These are phyloP conservation scores for Rhynchosporium graminicola DNA, from an alignment of 2,329 filamentous ascomycete species.

Conservation along the genomic window DNA sequence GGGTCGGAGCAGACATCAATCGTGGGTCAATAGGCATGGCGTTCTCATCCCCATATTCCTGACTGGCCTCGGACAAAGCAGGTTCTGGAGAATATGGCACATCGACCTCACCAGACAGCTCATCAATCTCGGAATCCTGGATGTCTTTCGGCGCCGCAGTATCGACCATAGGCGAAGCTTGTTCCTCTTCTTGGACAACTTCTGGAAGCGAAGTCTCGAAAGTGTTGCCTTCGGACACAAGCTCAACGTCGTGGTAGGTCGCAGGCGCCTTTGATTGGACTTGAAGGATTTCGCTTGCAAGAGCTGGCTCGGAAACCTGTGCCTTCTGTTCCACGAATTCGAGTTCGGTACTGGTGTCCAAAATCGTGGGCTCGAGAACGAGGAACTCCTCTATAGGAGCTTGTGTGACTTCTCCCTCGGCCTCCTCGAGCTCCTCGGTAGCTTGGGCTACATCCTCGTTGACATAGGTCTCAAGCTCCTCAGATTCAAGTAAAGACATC, in stretches of 20 bases:
- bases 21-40: conserved; percentile 56
- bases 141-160: neutral
- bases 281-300: neutral
- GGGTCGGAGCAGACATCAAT: conserved; percentile 39
- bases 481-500: conserved; percentile 56
- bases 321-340: conserved; percentile 16
- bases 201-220: neutral
- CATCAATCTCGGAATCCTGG: conserved; percentile 1
- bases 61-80: conserved; percentile 59
- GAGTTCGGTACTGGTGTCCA: neutral
- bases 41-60: conserved; percentile 70
- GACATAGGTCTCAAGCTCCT: conserved; percentile 28
- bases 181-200: neutral
- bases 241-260: neutral
- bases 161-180: neutral
- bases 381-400: neutral
- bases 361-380: neutral
- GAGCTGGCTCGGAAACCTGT: neutral
- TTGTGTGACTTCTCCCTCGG: neutral
- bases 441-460: conserved; percentile 21
- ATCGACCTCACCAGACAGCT: conserved; percentile 1
- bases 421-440: neutral
- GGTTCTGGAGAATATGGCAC: conserved; percentile 43
- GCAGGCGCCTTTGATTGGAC: neutral
- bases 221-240: neutral